Percentiles rank a stretch among this genome's conserved stretches.
Evolutionary conservation across 1,284 basidiomycete genomes (phyloP).

Genomic region (Pyrrhoderma lamaoense): DNA sequence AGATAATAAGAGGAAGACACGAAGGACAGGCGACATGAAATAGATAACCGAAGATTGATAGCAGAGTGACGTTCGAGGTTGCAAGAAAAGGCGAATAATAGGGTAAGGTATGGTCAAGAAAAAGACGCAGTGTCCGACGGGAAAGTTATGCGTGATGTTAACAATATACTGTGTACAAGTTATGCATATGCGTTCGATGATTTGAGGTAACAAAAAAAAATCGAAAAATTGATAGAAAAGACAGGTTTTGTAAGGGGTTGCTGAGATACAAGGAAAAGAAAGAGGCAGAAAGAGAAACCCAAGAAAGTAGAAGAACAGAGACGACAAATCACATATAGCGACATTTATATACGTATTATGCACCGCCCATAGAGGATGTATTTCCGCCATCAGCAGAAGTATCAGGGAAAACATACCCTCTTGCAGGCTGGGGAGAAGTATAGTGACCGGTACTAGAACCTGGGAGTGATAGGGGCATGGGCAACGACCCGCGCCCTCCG

Average conservation of each 20-base stretch:
- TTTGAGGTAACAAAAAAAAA: conserved; percentile 1
- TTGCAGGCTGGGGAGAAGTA: conserved; percentile 1
- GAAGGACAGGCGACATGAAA: background rate
- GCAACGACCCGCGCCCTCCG: background rate
- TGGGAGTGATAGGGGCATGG: no score
- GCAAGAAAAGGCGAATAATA: background rate
- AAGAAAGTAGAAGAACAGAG: background rate
- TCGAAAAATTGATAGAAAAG: conserved; percentile 2
- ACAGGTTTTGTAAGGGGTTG: conserved; percentile 1
- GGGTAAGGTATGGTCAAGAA: background rate
- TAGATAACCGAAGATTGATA: background rate
- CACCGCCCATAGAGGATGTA: background rate
- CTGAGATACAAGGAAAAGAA: background rate
- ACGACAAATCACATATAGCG: background rate
- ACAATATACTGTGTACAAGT: background rate
- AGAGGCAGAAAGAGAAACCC: conserved; percentile 4
- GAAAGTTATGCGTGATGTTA: background rate
- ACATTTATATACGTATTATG: background rate
- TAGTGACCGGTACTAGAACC: no score
- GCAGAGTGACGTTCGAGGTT: background rate
- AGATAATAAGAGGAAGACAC: background rate
- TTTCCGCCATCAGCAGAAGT: background rate
- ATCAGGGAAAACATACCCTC: conserved; percentile 11
- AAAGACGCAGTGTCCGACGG: background rate
- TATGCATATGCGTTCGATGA: background rate